A percentile compares a stretch with the other conserved stretches of the same genome.
phyloP scores from a whole-genome alignment of 176 grass and related monocot species.

The Musa troglodytarum region DNA sequence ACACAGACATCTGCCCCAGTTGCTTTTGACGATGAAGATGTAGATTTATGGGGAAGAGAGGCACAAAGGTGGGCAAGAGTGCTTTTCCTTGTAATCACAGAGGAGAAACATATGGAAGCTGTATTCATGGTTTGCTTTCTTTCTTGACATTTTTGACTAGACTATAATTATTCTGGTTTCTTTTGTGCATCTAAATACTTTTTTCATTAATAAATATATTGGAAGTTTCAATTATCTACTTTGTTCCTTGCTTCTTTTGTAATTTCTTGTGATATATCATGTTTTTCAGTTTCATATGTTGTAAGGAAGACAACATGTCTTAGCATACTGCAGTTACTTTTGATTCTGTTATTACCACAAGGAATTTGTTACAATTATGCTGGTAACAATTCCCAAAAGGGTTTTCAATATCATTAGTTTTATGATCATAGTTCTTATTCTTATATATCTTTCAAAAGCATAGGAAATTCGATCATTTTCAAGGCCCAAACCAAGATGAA shows the following conservation, averaged over 20 bases:
- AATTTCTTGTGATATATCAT: not conserved
- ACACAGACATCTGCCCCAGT: constrained; percentile 21
- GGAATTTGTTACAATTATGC: not conserved
- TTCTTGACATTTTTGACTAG: not conserved
- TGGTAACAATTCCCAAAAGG: not conserved
- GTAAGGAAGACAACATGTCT: too few relatives aligned
- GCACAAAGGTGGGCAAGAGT: constrained; percentile 78
- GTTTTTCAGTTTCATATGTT: not conserved
- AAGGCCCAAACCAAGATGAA: too few relatives aligned
- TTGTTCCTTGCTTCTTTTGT: not conserved
- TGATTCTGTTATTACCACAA: not conserved
- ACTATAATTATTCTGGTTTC: not conserved
- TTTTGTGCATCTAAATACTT: not conserved
- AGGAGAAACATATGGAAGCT: constrained; percentile 48
- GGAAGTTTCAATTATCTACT: not conserved
- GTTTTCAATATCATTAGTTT: not conserved
- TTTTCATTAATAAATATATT: not conserved
- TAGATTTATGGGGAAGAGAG: constrained; percentile 72
- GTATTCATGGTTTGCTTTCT: constrained; percentile 48
- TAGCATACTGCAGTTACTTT: too few relatives aligned
- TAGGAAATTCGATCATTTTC: not conserved
- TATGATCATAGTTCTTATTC: not conserved
- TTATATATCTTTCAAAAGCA: not conserved
- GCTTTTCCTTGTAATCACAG: constrained; percentile 62
- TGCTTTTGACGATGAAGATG: constrained; percentile 84